phyloP scores from a whole-genome alignment of 2,329 filamentous ascomycete species.

The Aspergillus hiratsukae region DNA sequence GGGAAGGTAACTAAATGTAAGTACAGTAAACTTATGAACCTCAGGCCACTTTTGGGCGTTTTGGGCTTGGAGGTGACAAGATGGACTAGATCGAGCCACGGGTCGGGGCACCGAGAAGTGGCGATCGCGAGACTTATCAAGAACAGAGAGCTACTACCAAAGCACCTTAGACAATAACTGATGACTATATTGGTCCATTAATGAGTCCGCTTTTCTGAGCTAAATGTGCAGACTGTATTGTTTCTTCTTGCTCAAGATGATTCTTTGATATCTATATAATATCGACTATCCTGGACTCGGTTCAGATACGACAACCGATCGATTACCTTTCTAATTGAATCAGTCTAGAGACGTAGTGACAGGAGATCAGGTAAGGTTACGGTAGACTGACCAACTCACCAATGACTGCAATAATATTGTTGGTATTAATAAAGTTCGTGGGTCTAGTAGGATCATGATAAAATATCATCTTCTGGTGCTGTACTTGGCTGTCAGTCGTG shows the following conservation, averaged over 20 bases:
- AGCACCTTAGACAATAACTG: too few species aligned
- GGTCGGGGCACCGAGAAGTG: constrained; percentile 21
- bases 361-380: not conserved
- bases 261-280: not conserved
- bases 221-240: not conserved
- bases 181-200: not conserved
- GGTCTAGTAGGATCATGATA: not conserved
- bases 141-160: not conserved
- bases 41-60: constrained; percentile 14
- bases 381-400: not conserved
- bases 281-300: not conserved
- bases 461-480: not conserved
- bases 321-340: not conserved
- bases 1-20: constrained; percentile 9
- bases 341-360: not conserved
- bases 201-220: not conserved
- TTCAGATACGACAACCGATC: not conserved
- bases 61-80: constrained; percentile 9
- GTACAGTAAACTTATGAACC: constrained; percentile 9
- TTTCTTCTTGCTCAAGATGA: not conserved
- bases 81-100: constrained; percentile 21
- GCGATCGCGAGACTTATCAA: constrained; percentile 2
- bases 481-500: not conserved
- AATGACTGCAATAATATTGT: not conserved
- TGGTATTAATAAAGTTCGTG: not conserved